phyloP scores from a whole-genome alignment of 2,329 filamentous ascomycete species.

The Botrytis deweyae region DNA sequence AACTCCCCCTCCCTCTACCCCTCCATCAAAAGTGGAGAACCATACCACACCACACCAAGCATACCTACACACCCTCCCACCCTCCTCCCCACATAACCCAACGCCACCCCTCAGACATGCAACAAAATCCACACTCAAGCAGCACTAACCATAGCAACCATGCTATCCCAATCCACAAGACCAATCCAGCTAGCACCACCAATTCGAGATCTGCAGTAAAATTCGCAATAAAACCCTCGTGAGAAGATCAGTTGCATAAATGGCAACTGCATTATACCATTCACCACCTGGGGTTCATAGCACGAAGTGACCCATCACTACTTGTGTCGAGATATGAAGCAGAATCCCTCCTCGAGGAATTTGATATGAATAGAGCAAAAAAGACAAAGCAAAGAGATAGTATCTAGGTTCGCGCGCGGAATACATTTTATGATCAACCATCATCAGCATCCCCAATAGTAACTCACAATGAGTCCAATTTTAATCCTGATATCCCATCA shows the following conservation, averaged over 20 bases:
- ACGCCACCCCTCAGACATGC: background rate
- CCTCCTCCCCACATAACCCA: background rate
- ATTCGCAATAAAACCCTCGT: background rate
- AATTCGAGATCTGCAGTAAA: background rate
- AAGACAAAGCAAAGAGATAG: background rate
- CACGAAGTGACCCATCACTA: background rate
- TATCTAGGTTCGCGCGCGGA: background rate
- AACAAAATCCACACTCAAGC: background rate
- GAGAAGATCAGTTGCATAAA: background rate
- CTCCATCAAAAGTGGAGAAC: conserved; percentile 1
- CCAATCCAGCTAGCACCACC: background rate
- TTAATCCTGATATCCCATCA: background rate
- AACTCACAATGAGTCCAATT: background rate
- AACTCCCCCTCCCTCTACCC: background rate
- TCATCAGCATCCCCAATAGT: background rate
- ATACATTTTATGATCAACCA: background rate
- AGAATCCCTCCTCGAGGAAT: background rate
- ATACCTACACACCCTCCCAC: background rate
- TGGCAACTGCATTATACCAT: background rate
- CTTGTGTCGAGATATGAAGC: background rate
- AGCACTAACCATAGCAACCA: background rate
- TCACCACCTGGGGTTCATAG: background rate
- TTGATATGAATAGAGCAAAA: background rate
- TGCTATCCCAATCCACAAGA: background rate
- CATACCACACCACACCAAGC: background rate